Percentiles rank a stretch among this genome's conserved stretches.
Conservation (phyloP, 345 rosid species). For the Reutealis trisperma region DNA sequence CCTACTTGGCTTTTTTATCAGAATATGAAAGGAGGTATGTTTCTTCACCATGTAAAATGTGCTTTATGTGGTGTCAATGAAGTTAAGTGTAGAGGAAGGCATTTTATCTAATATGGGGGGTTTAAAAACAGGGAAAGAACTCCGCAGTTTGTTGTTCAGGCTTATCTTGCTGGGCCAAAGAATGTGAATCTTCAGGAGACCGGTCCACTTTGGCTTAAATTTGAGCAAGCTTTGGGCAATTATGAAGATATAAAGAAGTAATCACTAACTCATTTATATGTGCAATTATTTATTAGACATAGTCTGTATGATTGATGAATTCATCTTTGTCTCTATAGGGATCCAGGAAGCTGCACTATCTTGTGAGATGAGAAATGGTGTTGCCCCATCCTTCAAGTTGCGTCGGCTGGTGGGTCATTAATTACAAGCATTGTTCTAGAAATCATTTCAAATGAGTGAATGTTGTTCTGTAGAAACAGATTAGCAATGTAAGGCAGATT, state of each 20-base stretch:
- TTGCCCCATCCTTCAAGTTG: neutral
- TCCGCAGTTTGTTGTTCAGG: constrained; percentile 76
- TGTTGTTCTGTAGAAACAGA: neutral
- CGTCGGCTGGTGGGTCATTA: neutral
- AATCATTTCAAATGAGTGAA: neutral
- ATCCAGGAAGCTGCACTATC: constrained; percentile 58
- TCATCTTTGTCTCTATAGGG: constrained; percentile 39
- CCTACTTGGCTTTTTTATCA: constrained; percentile 77
- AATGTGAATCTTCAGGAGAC: constrained; percentile 56
- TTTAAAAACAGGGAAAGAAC: constrained; percentile 57
- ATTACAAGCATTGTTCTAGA: neutral
- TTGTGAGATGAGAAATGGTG: constrained; percentile 32
- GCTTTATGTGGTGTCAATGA: neutral
- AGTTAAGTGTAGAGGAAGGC: neutral
- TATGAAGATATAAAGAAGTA: constrained; percentile 68
- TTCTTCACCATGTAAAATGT: constrained; percentile 1
- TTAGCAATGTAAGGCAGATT: neutral
- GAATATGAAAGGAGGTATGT: constrained; percentile 82
- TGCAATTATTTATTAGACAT: too few species aligned
- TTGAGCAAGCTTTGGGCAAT: constrained; percentile 71
- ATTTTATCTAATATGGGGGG: neutral
- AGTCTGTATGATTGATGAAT: neutral
- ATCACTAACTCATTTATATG: neutral
- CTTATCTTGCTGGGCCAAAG: constrained; percentile 69
- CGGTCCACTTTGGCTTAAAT: constrained; percentile 72